Evolutionary conservation across 225 moss, liverwort and hornwort genomes (phyloP), one percentile per base, ranked within the genome.

Genomic region (Polytrichum commune): DNA sequence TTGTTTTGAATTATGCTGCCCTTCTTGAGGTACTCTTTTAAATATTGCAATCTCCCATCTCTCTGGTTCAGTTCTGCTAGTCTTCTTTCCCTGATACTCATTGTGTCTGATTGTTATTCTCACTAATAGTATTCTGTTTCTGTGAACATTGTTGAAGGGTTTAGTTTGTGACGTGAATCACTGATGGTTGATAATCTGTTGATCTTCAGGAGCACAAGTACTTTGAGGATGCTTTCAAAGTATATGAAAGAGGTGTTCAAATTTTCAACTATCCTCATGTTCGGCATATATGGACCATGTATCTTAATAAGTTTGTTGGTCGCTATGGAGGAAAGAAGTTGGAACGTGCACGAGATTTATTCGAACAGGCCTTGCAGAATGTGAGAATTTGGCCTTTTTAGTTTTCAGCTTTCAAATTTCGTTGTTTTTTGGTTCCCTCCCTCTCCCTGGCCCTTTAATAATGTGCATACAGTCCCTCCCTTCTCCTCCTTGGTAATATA

Each of bases 231-330:
- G 86, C 92, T 33, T 98, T 93, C 67, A 93, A 84, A 81, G 97
- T 98, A 29, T 98, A 95, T 77, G 97, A 98, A 83, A 91, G 97
- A 77, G 97, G 97, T 69, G 97, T 98, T 23, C 93, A 88, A 82
- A 84, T 98, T 24, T 98, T 98, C 68, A 98, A 95, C 63, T 95
- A 95, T 69, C 95, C 92, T 5, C 95, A 98, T 80, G 97, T 98
- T 61, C 91, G 95, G 66, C 95, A 92, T 38, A 95, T 98, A 60
- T 98, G 97, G 97, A 88, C 91, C 60, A 95, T 95, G 61, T 98
- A 94, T 75, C 80, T 98, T 61, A 85, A 91, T 60, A 98, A 98
- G 68, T 98, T 98, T 69, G 91, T 93, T 26, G 60, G 63, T 5
- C 90, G 94, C 13, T 98, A 90, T 78, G 97, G 95, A 74, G 92